Percentiles rank a stretch among this genome's conserved stretches.
Evolutionary conservation across 2,329 filamentous ascomycete species (phyloP).

Genomic region (Aspergillus sp.): DNA sequence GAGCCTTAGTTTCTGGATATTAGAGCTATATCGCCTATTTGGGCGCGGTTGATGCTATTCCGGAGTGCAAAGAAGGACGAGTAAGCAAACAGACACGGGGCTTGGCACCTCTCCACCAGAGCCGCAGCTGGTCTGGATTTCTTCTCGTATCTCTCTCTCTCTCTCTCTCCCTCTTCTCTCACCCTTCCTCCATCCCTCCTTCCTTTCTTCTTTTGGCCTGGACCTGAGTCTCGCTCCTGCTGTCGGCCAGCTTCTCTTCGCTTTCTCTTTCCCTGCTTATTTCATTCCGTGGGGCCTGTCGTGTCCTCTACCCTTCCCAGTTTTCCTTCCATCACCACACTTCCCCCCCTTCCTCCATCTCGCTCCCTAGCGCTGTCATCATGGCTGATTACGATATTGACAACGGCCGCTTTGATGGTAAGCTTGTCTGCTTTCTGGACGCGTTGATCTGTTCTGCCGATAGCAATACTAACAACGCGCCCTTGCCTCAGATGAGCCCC

Average conservation of each 20-base stretch:
- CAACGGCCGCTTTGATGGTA: conserved; percentile 58
- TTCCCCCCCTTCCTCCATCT: conserved; percentile 6
- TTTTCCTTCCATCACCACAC: neutral
- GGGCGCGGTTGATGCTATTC: too few species aligned
- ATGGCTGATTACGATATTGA: conserved; percentile 57
- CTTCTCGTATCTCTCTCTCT: conserved; percentile 11
- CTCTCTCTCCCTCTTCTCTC: conserved; percentile 9
- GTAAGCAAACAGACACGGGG: neutral
- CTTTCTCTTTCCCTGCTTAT: neutral
- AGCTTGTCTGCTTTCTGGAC: conserved; percentile 6
- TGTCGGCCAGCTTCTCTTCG: neutral
- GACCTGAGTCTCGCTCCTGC: too few species aligned
- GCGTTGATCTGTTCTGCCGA: conserved; percentile 2
- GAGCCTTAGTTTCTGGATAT: neutral
- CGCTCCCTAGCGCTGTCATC: conserved; percentile 14
- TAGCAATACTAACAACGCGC: conserved; percentile 7
- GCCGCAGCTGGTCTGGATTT: conserved; percentile 5
- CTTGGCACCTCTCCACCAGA: conserved; percentile 2
- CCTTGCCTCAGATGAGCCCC: conserved; percentile 45
- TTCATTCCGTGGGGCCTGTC: neutral
- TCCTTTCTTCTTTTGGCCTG: conserved; percentile 5
- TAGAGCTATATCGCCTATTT: conserved; percentile 3
- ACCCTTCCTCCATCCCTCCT: conserved; percentile 5
- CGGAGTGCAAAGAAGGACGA: conserved; percentile 2
- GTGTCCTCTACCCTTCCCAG: conserved; percentile 9